Percentiles rank a stretch among this genome's conserved stretches.
Conservation (phyloP, 768 basidiomycete genomes). For the Lactifluus subvellereus region DNA sequence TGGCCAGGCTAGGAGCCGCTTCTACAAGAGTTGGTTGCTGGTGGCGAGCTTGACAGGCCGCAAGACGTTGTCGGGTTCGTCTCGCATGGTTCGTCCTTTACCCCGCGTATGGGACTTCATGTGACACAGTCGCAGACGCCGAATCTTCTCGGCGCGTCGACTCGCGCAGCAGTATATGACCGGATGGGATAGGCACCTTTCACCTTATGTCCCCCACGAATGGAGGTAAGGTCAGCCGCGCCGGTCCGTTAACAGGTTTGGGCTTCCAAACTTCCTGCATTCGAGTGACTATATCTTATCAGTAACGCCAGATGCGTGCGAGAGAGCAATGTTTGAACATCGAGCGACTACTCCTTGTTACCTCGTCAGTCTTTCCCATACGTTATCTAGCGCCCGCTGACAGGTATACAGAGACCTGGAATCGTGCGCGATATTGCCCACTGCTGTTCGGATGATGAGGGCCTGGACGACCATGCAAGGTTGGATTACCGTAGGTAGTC, state of each 20-base stretch:
- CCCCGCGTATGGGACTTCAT: neutral
- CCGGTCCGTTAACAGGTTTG: constrained; percentile 19
- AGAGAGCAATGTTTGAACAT: constrained; percentile 16
- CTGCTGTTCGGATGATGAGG: constrained; percentile 65
- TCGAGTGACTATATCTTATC: constrained; percentile 3
- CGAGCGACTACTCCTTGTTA: constrained; percentile 37
- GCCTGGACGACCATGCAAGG: constrained; percentile 54
- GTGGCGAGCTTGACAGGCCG: constrained; percentile 35
- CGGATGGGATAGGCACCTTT: constrained; percentile 24
- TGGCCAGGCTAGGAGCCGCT: constrained; percentile 69
- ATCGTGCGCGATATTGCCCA: constrained; percentile 54
- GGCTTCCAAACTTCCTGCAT: neutral
- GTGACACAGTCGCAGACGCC: constrained; percentile 1
- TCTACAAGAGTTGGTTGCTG: constrained; percentile 58
- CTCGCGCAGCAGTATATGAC: constrained; percentile 21
- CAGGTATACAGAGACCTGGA: constrained; percentile 60
- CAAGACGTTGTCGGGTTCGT: constrained; percentile 25
- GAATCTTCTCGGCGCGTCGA: constrained; percentile 19
- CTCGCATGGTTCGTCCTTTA: constrained; percentile 20
- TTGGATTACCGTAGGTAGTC: constrained; percentile 56
- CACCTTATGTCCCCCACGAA: constrained; percentile 25
- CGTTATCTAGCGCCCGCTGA: constrained; percentile 14
- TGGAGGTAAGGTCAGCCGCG: constrained; percentile 13
- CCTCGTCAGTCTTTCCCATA: constrained; percentile 33
- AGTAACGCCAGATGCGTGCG: constrained; percentile 19